Evolutionary conservation across 768 basidiomycete species (phyloP), one percentile per base, ranked within the genome.

Genomic region (Boletus speciosus): DNA sequence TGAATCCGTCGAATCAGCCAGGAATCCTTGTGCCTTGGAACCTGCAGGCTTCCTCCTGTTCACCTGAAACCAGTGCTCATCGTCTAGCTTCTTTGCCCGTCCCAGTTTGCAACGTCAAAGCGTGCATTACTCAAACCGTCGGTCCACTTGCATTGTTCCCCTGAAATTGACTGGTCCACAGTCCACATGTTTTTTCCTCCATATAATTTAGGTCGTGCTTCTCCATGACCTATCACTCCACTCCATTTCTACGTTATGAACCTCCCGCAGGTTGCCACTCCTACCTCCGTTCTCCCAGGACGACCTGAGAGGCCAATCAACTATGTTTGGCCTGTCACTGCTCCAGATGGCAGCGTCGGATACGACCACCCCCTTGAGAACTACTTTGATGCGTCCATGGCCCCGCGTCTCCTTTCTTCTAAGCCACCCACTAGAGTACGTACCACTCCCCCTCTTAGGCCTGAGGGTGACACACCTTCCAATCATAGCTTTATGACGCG

Each of bases 401-500:
- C 58, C 5, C 15, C 54, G 0, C 52, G 56, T 38, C 56, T 65
- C 16, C 47, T 60, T 21, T 57, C 66, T 8, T 29, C 59, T 2
- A 32, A 42, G 1, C 56, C 46, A 11, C 31, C 68, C 25, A 5
- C 39, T 8, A 60, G 47, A 6, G 69, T 68, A 41, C 29, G 70
- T 49, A 25, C 35, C 38, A 3, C 29, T 14, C 2, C 2, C 35
- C 32, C 34, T 27, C 7, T 34, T 10, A 0, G 3, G 2, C 11
- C 37, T 32, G n/a, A 37, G 35, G 21, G 6, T 55, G 51, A 43
- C 23, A n/a, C 43, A 21, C 16, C 3, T 51, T 21, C 34, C 50
- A 11, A 49, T 52, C 49, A 7, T 44, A 70, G 69, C 62, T 72
- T 32, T 70, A 72, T 46, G 61, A 69, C 9, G 54, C 70, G 15